These are phyloP conservation scores for Aspergillus sp. DNA, from an alignment of 2,329 filamentous ascomycete species.

Conservation along the genomic window DNA sequence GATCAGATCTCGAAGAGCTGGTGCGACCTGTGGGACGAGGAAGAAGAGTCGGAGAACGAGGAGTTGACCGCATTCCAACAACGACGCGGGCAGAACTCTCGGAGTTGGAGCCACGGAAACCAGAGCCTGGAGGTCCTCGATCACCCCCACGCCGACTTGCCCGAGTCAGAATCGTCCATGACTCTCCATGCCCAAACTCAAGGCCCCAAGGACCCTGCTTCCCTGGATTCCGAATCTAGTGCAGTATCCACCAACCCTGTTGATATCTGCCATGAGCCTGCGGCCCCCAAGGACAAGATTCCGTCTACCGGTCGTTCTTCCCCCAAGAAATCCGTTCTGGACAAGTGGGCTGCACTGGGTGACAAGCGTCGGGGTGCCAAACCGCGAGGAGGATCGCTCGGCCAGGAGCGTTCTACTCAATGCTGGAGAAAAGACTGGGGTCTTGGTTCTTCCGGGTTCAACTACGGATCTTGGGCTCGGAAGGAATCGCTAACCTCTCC, in stretches of 20 bases:
- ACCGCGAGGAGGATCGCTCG: constrained; percentile 45
- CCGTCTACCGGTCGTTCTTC: constrained; percentile 54
- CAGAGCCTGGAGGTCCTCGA: constrained; percentile 38
- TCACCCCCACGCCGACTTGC: constrained; percentile 44
- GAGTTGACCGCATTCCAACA: constrained; percentile 50
- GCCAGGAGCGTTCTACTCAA: constrained; percentile 39
- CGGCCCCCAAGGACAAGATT: constrained; percentile 17
- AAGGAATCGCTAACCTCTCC: constrained; percentile 22
- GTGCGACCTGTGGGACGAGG: constrained; percentile 97
- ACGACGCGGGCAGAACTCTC: constrained; percentile 55
- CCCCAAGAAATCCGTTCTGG: constrained; percentile 45
- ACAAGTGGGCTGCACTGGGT: constrained; percentile 86
- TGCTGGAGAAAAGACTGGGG: constrained; percentile 38
- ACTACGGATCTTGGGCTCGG: constrained; percentile 28
- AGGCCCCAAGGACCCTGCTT: constrained; percentile 22
- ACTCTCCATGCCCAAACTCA: constrained; percentile 41
- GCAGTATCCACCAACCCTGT: constrained; percentile 36
- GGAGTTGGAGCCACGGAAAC: constrained; percentile 73
- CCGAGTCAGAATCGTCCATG: constrained; percentile 48
- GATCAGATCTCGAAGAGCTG: constrained; percentile 93
- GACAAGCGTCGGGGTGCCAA: constrained; percentile 68
- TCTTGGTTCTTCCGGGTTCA: constrained; percentile 29
- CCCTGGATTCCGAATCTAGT: constrained; percentile 1
- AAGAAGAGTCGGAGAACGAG: constrained; percentile 60
- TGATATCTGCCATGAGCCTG: constrained; percentile 56